These are phyloP conservation scores for Cyclostephanos tholiformis DNA, from an alignment of 108 stramenopile genomes.

Conservation along the genomic window DNA sequence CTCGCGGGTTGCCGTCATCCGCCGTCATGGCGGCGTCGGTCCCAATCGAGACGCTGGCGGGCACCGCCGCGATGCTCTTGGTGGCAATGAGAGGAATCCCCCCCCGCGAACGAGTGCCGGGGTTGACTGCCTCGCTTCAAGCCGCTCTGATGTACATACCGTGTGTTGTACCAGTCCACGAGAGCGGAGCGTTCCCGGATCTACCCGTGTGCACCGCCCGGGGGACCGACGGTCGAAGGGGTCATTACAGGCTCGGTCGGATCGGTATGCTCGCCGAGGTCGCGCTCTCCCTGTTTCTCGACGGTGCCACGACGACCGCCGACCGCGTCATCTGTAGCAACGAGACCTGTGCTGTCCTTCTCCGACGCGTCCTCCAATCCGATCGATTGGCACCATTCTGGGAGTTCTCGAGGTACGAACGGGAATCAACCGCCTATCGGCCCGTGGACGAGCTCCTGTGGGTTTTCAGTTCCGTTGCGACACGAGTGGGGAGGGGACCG, in stretches of 20 bases:
- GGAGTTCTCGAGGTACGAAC: constrained; percentile 25
- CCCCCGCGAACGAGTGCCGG: constrained; percentile 53
- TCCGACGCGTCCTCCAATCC: constrained; percentile 36
- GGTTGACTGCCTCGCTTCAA: constrained; percentile 49
- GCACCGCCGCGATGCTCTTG: constrained; percentile 51
- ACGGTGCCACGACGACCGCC: constrained; percentile 47
- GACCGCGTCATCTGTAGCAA: constrained; percentile 16
- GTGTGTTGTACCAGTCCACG: constrained; percentile 13
- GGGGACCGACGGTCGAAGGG: constrained; percentile 6
- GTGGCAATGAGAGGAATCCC: constrained; percentile 65
- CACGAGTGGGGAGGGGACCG: constrained; percentile 21
- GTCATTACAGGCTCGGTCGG: constrained; percentile 56
- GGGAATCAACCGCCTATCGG: constrained; percentile 2
- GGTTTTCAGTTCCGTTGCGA: constrained; percentile 37
- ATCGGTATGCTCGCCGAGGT: constrained; percentile 63
- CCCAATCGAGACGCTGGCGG: constrained; percentile 46
- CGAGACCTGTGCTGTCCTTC: constrained; percentile 13
- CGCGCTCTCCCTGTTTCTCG: constrained; percentile 68
- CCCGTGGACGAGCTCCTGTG: constrained; percentile 43
- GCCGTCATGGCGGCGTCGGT: constrained; percentile 15
- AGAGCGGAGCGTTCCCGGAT: constrained; percentile 20
- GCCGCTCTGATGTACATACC: constrained; percentile 40
- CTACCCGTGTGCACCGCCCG: constrained; percentile 29
- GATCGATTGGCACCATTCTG: constrained; percentile 28
- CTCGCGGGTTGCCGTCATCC: constrained; percentile 1